These are phyloP conservation scores for Mycena chlorophos DNA, from an alignment of 768 basidiomycete species.

Conservation along the genomic window DNA sequence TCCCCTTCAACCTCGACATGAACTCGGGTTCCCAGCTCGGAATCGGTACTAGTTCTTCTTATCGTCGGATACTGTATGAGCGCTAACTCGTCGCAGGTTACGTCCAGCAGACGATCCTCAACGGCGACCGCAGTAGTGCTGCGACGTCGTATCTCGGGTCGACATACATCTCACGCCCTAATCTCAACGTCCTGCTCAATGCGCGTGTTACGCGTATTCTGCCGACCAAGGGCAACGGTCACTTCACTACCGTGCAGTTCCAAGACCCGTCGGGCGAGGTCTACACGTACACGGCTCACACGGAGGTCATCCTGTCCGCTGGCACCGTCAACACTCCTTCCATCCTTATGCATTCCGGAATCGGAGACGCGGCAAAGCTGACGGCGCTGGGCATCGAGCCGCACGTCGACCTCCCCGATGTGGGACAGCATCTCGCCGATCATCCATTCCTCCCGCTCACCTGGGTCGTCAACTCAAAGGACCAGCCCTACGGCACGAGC, in stretches of 20 bases:
- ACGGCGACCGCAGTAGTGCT: constrained; percentile 23
- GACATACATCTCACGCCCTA: constrained; percentile 24
- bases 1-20: constrained; percentile 23
- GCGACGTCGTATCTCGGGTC: constrained; percentile 29
- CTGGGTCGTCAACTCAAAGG: constrained; percentile 29
- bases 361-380: constrained; percentile 29
- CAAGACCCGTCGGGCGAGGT: constrained; percentile 11
- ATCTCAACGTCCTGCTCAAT: constrained; percentile 28
- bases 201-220: constrained; percentile 19
- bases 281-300: constrained; percentile 24
- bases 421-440: constrained; percentile 36
- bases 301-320: constrained; percentile 39
- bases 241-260: constrained; percentile 25
- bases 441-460: constrained; percentile 27
- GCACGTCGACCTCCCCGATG: constrained; percentile 29
- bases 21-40: constrained; percentile 33
- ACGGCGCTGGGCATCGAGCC: constrained; percentile 25
- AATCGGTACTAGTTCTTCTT: constrained; percentile 28
- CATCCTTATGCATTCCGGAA: constrained; percentile 36
- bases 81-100: constrained; percentile 18
- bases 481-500: constrained; percentile 25
- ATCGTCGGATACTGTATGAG: not conserved
- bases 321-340: constrained; percentile 38
- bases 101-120: constrained; percentile 18
- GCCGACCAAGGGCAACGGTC: no score